Conservation (phyloP, 768 basidiomycete genomes). For the Boletus rex-veris region DNA sequence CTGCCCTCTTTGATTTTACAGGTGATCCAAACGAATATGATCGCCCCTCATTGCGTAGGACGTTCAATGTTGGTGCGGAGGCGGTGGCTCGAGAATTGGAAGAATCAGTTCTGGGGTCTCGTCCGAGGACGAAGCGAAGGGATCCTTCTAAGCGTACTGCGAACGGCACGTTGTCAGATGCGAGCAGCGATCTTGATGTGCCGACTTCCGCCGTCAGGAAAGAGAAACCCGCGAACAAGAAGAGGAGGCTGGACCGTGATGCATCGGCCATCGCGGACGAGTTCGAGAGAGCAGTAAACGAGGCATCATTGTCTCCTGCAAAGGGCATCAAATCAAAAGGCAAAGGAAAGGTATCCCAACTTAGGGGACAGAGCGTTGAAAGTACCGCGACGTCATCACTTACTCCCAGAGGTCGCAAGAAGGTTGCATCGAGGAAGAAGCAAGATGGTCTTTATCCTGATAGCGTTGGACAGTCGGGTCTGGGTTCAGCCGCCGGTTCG, state of each 20-base stretch:
- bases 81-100: conserved; percentile 59
- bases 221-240: conserved; percentile 53
- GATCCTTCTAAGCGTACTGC: conserved; percentile 50
- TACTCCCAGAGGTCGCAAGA: conserved; percentile 55
- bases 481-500: conserved; percentile 47
- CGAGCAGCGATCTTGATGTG: conserved; percentile 55
- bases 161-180: conserved; percentile 50
- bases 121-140: conserved; percentile 38
- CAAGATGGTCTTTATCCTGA: conserved; percentile 49
- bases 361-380: conserved; percentile 58
- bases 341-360: conserved; percentile 47
- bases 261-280: conserved; percentile 42
- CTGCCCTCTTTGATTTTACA: conserved; percentile 30
- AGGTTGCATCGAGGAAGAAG: conserved; percentile 54
- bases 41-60: conserved; percentile 19
- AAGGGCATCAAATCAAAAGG: conserved; percentile 42
- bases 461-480: conserved; percentile 44
- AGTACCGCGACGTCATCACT: conserved; percentile 40
- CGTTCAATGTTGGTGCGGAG: conserved; percentile 38
- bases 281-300: conserved; percentile 41
- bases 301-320: conserved; percentile 36
- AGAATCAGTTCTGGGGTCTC: conserved; percentile 47
- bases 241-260: conserved; percentile 54
- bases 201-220: conserved; percentile 32
- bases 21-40: conserved; percentile 25